Conservation (phyloP, 352 stramenopile species). For the Pythium aquatile region DNA sequence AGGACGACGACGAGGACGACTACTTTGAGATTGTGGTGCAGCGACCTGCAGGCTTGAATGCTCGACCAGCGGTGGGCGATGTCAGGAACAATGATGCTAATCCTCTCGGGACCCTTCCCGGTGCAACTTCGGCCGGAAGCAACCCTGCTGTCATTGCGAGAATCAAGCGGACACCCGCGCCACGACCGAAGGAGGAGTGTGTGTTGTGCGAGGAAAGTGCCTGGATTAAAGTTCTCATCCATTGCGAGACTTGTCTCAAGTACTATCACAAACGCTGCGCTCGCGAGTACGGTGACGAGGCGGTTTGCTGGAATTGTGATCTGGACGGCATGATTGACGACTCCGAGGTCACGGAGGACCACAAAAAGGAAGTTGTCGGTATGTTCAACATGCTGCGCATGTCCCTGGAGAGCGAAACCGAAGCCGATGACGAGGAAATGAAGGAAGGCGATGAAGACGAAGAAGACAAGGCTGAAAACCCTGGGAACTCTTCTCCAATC, state of each 20-base stretch:
- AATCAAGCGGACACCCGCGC: conserved; percentile 28
- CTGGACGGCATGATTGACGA: conserved; percentile 75
- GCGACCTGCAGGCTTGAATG: not conserved
- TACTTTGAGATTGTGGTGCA: conserved; percentile 16
- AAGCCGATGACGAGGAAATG: conserved; percentile 20
- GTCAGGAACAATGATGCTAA: not conserved
- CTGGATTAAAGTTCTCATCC: conserved; percentile 35
- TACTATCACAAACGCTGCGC: conserved; percentile 78
- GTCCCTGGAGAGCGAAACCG: conserved; percentile 20
- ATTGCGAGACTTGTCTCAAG: conserved; percentile 48
- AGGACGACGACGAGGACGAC: conserved; percentile 29
- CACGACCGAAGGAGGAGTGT: conserved; percentile 43
- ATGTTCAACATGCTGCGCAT: conserved; percentile 50
- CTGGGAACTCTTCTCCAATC: conserved; percentile 5
- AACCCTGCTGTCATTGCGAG: conserved; percentile 9
- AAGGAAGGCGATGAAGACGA: conserved; percentile 7
- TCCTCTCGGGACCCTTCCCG: not conserved
- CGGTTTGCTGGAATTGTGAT: conserved; percentile 75
- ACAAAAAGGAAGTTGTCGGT: conserved; percentile 38
- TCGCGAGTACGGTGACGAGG: conserved; percentile 67
- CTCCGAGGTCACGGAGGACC: conserved; percentile 57
- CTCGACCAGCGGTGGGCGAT: not conserved
- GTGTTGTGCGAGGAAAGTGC: conserved; percentile 55
- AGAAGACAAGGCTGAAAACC: conserved; percentile 9
- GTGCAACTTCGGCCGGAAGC: not conserved